Evolutionary conservation across 2,329 filamentous ascomycete species (phyloP).

Genomic region (Penicillium nordicum): DNA sequence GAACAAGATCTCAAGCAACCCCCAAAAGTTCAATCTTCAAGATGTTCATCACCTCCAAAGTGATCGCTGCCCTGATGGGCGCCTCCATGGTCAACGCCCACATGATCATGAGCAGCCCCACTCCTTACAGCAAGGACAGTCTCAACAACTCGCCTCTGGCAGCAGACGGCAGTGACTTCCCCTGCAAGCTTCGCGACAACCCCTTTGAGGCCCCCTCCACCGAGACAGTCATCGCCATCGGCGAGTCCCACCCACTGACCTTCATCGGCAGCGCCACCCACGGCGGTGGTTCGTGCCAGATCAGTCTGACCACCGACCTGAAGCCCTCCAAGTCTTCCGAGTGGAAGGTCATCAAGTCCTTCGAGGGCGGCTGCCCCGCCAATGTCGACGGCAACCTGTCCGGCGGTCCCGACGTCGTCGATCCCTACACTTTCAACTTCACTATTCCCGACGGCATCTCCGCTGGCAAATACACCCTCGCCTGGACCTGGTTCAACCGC

Average conservation of each 20-base stretch:
- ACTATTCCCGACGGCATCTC: slow-evolving; percentile 68
- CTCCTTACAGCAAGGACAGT: slow-evolving; percentile 54
- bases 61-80: slow-evolving; percentile 46
- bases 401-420: slow-evolving; percentile 42
- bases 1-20: slow-evolving; percentile 8
- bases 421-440: slow-evolving; percentile 63
- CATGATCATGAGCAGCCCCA: slow-evolving; percentile 67
- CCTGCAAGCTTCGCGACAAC: slow-evolving; percentile 67
- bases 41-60: slow-evolving; percentile 30
- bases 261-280: slow-evolving; percentile 75
- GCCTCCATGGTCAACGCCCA: slow-evolving; percentile 65
- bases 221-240: slow-evolving; percentile 62
- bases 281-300: slow-evolving; percentile 88
- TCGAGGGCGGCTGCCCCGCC: slow-evolving; percentile 79
- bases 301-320: slow-evolving; percentile 77
- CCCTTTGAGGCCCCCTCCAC: slow-evolving; percentile 41
- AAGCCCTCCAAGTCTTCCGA: slow-evolving; percentile 62
- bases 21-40: slow-evolving; percentile 14
- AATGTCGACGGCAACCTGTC: slow-evolving; percentile 58
- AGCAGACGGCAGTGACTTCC: slow-evolving; percentile 64
- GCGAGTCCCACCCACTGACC: slow-evolving; percentile 57
- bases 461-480: slow-evolving; percentile 73
- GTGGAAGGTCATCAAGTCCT: slow-evolving; percentile 88
- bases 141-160: slow-evolving; percentile 64
- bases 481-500: slow-evolving; percentile 95